phyloP scores from a whole-genome alignment of 75 land plant genomes.

The Pinus albicaulis region DNA sequence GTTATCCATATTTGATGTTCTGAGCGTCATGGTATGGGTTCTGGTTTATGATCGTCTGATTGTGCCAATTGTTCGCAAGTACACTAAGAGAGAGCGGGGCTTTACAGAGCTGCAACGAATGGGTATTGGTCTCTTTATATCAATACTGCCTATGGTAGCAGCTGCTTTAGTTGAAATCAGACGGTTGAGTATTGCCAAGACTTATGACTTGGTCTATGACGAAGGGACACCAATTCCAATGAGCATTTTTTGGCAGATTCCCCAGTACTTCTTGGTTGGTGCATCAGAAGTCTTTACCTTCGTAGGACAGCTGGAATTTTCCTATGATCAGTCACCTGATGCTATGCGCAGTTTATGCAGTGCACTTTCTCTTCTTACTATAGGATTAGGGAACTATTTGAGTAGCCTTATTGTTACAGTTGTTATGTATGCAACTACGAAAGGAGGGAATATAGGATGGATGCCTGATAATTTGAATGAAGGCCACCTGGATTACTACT shows the following conservation, averaged over 20 bases:
- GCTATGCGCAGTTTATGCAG: slow-evolving; percentile 78
- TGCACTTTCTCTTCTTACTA: slow-evolving; percentile 50
- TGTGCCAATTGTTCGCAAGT: slow-evolving; percentile 59
- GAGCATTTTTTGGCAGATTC: slow-evolving; percentile 73
- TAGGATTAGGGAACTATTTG: slow-evolving; percentile 57
- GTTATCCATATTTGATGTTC: slow-evolving; percentile 50
- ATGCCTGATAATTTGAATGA: slow-evolving; percentile 61
- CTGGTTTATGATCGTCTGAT: slow-evolving; percentile 71
- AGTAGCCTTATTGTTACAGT: slow-evolving; percentile 64
- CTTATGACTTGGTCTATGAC: slow-evolving; percentile 30
- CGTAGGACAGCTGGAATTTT: slow-evolving; percentile 80
- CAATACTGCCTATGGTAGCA: slow-evolving; percentile 48
- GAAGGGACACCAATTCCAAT: slow-evolving; percentile 31
- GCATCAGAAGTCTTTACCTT: slow-evolving; percentile 70
- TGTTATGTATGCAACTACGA: slow-evolving; percentile 24
- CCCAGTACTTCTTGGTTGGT: slow-evolving; percentile 77
- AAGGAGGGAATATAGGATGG: slow-evolving; percentile 49
- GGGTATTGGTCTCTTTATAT: slow-evolving; percentile 73
- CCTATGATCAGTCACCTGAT: slow-evolving; percentile 83
- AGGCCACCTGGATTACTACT: slow-evolving; percentile 79
- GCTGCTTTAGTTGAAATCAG: slow-evolving; percentile 70
- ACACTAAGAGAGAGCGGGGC: slow-evolving; percentile 64
- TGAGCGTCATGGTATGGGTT: slow-evolving; percentile 79
- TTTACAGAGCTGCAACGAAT: slow-evolving; percentile 76
- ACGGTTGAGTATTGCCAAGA: slow-evolving; percentile 34